Conservation (phyloP, 495 filamentous ascomycete genomes). For the Aeminium ludgeri region DNA sequence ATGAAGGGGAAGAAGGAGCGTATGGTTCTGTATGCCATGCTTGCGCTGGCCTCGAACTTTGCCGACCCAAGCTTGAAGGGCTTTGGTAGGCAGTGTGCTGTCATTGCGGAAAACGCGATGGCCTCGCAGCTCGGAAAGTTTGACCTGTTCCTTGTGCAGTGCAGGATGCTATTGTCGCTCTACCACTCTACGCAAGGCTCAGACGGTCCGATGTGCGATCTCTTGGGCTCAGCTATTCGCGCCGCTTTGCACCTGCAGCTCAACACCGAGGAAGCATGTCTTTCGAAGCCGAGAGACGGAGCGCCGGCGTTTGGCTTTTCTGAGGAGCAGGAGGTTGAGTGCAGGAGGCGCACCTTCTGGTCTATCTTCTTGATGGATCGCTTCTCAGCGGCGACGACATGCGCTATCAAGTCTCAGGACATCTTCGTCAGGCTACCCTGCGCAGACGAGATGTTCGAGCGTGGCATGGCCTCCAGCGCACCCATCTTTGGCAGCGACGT, state of each 20-base stretch:
- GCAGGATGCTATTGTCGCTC: conserved; percentile 43
- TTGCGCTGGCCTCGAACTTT: conserved; percentile 42
- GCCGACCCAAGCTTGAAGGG: conserved; percentile 26
- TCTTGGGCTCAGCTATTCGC: conserved; percentile 39
- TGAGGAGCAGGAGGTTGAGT: conserved; percentile 35
- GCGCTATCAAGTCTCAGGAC: conserved; percentile 34
- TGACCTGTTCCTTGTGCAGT: conserved; percentile 44
- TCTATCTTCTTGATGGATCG: conserved; percentile 35
- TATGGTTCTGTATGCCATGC: conserved; percentile 53
- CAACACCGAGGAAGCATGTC: conserved; percentile 42
- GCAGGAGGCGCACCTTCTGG: conserved; percentile 52
- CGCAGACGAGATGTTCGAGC: conserved; percentile 39
- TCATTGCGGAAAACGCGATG: conserved; percentile 42
- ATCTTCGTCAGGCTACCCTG: conserved; percentile 47
- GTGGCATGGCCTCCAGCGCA: conserved; percentile 28
- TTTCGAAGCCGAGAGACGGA: conserved; percentile 15
- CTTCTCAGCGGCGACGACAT: conserved; percentile 34
- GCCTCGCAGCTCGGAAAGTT: conserved; percentile 33
- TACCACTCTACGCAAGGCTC: conserved; percentile 45
- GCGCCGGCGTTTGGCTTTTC: conserved; percentile 23
- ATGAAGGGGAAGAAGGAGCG: conserved; percentile 45
- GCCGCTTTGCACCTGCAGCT: conserved; percentile 37
- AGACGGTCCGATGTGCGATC: conserved; percentile 40
- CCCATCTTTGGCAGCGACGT: conserved; percentile 40
- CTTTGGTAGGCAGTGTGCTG: conserved; percentile 33